Evolutionary conservation across 139 green algal species (phyloP).

Genomic region (Deuterostichococcus epilithicus): DNA sequence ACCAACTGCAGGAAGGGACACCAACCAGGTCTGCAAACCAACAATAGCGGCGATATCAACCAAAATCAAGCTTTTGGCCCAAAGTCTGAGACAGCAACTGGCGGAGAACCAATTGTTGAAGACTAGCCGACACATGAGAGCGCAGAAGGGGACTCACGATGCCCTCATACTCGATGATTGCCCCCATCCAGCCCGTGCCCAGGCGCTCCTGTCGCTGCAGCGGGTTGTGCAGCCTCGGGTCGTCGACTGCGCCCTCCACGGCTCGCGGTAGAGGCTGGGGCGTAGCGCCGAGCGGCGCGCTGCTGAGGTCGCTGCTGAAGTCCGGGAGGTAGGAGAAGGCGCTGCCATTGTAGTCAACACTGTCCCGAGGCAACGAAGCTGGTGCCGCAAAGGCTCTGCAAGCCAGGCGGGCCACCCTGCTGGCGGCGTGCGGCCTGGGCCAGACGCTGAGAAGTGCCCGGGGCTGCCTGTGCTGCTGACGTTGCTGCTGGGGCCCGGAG

Average conservation of each 20-base stretch:
- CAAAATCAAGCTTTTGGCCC: no score
- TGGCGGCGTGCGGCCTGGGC: not conserved
- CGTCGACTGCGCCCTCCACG: conserved; percentile 51
- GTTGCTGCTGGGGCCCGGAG: not conserved
- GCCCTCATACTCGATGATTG: conserved; percentile 82
- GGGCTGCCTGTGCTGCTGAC: not conserved
- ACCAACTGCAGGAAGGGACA: no score
- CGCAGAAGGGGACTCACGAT: conserved; percentile 39
- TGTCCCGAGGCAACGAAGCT: not conserved
- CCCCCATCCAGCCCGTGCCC: conserved; percentile 86
- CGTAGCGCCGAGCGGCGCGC: not conserved
- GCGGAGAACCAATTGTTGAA: no score
- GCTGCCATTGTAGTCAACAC: not conserved
- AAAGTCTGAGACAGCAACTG: no score
- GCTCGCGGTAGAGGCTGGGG: conserved; percentile 29
- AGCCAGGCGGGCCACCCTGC: not conserved
- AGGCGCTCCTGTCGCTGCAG: conserved; percentile 67
- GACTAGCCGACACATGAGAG: no score
- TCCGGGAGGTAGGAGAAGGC: not conserved
- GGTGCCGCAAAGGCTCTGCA: not conserved
- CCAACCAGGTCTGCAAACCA: no score
- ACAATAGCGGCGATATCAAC: no score
- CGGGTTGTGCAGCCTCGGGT: conserved; percentile 61
- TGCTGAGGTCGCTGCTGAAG: not conserved
- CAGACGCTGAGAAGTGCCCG: not conserved